Percentiles rank a stretch among this genome's conserved stretches.
These are phyloP conservation scores for Gossypium davidsonii DNA, from an alignment of 441 rosid genomes.

Conservation along the genomic window DNA sequence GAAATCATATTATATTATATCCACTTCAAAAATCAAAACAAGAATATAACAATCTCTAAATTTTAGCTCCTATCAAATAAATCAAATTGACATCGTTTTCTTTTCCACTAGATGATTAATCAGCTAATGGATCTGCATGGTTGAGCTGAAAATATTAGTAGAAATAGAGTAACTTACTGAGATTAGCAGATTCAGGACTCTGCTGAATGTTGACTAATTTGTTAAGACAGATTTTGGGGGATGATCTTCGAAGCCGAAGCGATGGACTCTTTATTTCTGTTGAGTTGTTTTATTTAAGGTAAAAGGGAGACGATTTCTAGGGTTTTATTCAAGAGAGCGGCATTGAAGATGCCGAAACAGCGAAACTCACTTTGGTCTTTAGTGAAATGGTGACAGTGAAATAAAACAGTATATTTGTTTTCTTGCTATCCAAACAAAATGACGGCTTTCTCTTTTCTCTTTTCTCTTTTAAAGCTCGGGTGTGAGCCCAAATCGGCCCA, in stretches of 20 bases:
- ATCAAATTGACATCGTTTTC: not conserved
- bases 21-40: not conserved
- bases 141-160: not conserved
- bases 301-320: not conserved
- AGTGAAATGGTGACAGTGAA: not conserved
- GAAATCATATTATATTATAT: not conserved
- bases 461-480: not conserved
- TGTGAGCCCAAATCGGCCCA: not conserved
- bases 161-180: not conserved
- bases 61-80: not conserved
- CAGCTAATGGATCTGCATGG: not conserved
- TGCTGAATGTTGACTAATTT: too few species aligned
- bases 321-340: constrained; percentile 12
- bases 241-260: not conserved
- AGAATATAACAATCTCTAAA: too few species aligned
- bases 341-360: constrained; percentile 17
- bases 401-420: not conserved
- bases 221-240: too few species aligned
- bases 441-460: not conserved
- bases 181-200: not conserved
- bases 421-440: not conserved
- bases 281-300: too few species aligned
- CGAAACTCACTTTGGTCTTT: not conserved
- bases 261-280: not conserved
- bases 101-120: not conserved